Base-by-base conservation (phyloP, 2,329 filamentous ascomycete genomes). In the Paraphaeosphaeria sporulosa region DNA sequence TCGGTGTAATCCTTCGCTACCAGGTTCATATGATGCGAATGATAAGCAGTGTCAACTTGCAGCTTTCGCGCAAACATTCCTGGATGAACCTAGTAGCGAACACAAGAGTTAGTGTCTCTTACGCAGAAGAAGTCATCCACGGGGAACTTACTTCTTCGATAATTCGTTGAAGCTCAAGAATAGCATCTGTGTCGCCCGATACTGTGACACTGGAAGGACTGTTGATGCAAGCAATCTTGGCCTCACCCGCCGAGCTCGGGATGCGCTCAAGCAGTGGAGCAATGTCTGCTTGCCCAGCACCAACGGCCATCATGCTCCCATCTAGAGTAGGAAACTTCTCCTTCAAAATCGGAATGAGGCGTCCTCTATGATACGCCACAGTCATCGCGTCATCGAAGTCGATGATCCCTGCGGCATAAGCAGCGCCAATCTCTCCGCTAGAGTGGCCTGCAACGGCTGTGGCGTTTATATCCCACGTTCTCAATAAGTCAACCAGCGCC, bases 21-120 rank as follows among this genome's bases (percentile, higher is more conserved):
- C 1, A 63, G 34, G 15, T 65, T 54, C 70, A 72, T 71, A 43
- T 70, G 67, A 52, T 71, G 64, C 4, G 68, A 71, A 59, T 84
- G 83, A 56, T 84, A 84, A 0, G 82, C 82, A 7, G 69, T 77
- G 19, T 82, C 78, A 3, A 83, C 78, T 52, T 76, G 72, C 1
- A 84, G 72, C 27, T 69, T 64, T 2, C 81, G 71, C 1, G 69
- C 72, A 59, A 83, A 83, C 17, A 75, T 76, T 3, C 55, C 63
- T 10, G 65, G 65, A 23, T 52, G 12, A 6, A 32, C 51, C 51
- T 54, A 34, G 8, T 10, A 30, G 21, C 21, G n/a, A 9, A 23
- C 1, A 25, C 4, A 1, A 21, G 8, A 15, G 17, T 54, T n/a
- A 54, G 51, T n/a, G 32, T n/a, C 17, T 32, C 9, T 15, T 27